Evolutionary conservation across 129 eudicot genomes (phyloP).

Genomic region (Cynara cardunculus): DNA sequence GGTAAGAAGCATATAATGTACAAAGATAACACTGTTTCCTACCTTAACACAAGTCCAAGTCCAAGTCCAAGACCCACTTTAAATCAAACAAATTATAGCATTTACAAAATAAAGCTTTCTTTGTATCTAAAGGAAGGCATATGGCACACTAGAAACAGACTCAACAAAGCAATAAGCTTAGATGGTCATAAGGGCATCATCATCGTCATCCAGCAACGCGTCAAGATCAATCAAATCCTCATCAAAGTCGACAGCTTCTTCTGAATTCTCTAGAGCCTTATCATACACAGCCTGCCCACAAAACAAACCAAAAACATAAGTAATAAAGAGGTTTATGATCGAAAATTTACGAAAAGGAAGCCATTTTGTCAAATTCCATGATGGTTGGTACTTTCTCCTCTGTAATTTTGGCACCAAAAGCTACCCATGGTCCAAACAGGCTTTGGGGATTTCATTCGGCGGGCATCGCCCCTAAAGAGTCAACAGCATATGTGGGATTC

Average conservation of each 20-base stretch:
- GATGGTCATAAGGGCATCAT: conserved; percentile 51
- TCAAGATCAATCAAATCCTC: conserved; percentile 77
- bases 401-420: not conserved
- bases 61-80: not conserved
- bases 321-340: not conserved
- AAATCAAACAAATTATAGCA: conserved; percentile 21
- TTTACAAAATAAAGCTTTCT: conserved; percentile 32
- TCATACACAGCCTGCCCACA: conserved; percentile 52
- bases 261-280: conserved; percentile 43
- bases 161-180: conserved; percentile 24
- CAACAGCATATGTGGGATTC: not conserved
- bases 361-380: not conserved
- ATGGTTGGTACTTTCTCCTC: not conserved
- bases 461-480: no score
- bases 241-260: conserved; percentile 50
- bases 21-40: not conserved
- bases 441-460: not conserved
- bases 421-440: not conserved
- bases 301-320: not conserved
- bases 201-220: conserved; percentile 61
- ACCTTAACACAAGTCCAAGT: not conserved
- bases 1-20: not conserved
- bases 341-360: not conserved
- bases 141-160: conserved; percentile 10
- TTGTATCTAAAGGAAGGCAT: conserved; percentile 8